Conservation (phyloP, 2,329 filamentous ascomycete genomes). For the Chaetomium olivaceum region DNA sequence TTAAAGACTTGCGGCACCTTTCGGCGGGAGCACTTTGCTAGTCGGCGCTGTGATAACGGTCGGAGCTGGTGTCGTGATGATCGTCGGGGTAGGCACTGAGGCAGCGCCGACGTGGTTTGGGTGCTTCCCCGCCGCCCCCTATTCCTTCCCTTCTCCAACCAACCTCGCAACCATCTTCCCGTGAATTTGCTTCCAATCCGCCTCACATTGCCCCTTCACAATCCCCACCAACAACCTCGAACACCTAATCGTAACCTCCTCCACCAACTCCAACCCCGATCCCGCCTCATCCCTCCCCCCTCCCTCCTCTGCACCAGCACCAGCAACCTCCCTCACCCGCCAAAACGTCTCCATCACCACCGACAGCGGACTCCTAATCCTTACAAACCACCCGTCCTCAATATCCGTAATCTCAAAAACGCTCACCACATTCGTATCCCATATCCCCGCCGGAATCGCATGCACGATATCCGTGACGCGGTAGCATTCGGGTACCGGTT, state of each 20-base stretch:
- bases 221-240: constrained; percentile 51
- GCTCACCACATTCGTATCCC: constrained; percentile 56
- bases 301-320: constrained; percentile 24
- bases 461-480: constrained; percentile 53
- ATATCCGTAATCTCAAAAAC: constrained; percentile 55
- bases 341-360: constrained; percentile 57
- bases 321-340: constrained; percentile 41
- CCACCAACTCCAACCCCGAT: constrained; percentile 46
- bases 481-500: constrained; percentile 39
- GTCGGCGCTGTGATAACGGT: background rate
- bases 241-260: constrained; percentile 53
- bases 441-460: constrained; percentile 55
- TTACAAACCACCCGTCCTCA: constrained; percentile 52
- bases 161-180: constrained; percentile 48
- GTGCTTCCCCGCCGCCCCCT: background rate
- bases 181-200: constrained; percentile 53
- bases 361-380: constrained; percentile 52
- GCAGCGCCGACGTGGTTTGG: background rate
- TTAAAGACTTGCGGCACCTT: background rate
- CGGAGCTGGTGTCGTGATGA: background rate
- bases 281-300: constrained; percentile 1
- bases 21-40: background rate
- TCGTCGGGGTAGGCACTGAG: background rate
- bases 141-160: constrained; percentile 33
- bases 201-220: constrained; percentile 54